phyloP scores from a whole-genome alignment of 768 basidiomycete genomes.

The Clathrus columnatus region DNA sequence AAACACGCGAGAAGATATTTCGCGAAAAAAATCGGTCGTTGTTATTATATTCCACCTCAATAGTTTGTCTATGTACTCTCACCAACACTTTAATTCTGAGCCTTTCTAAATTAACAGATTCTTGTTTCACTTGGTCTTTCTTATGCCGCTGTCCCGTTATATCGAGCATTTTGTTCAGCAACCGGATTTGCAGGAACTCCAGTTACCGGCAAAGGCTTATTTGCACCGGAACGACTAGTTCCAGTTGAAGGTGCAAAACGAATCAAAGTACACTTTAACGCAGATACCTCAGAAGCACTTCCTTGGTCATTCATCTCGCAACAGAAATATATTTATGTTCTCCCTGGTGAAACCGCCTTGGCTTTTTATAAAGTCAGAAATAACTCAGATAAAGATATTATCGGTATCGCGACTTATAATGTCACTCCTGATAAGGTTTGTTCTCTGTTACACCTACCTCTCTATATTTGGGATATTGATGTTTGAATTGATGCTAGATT shows the following conservation, averaged over 20 bases:
- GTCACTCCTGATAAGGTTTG: constrained; percentile 94
- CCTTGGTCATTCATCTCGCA: constrained; percentile 93
- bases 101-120: constrained; percentile 38
- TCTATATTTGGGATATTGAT: neutral
- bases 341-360: constrained; percentile 92
- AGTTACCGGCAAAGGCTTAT: constrained; percentile 76
- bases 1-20: constrained; percentile 34
- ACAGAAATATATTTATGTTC: constrained; percentile 80
- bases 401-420: constrained; percentile 98
- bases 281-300: constrained; percentile 78
- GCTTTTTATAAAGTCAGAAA: constrained; percentile 97
- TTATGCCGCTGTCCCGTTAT: constrained; percentile 96
- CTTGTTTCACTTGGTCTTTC: constrained; percentile 72
- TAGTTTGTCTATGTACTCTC: constrained; percentile 39
- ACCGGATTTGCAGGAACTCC: constrained; percentile 97
- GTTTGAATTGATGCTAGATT: constrained; percentile 40
- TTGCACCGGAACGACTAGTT: constrained; percentile 77
- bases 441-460: constrained; percentile 14
- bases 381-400: constrained; percentile 73
- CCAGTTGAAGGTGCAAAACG: constrained; percentile 59
- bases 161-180: constrained; percentile 96
- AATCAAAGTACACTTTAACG: constrained; percentile 94
- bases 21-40: constrained; percentile 60
- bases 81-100: neutral
- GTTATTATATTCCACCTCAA: constrained; percentile 78